These are phyloP conservation scores for Aspergillus sp. DNA, from an alignment of 2,329 filamentous ascomycete species.

Conservation along the genomic window DNA sequence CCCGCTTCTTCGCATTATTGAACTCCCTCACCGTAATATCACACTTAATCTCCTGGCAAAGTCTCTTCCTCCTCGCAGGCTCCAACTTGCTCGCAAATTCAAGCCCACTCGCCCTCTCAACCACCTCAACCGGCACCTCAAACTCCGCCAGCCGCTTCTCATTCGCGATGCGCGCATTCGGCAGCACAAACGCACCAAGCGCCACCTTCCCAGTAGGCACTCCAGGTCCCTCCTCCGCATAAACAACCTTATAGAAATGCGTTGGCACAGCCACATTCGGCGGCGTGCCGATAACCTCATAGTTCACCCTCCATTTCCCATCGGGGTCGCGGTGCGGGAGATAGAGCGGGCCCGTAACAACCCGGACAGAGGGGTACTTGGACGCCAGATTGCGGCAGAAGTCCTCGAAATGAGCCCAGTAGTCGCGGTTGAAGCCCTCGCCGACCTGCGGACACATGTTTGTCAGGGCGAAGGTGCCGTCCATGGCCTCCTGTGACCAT, in stretches of 20 bases:
- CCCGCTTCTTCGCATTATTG: conserved; percentile 55
- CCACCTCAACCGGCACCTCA: conserved; percentile 88
- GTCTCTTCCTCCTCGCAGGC: conserved; percentile 66
- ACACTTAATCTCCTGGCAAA: conserved; percentile 87
- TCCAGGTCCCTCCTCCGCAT: conserved; percentile 75
- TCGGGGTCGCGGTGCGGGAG: conserved; percentile 83
- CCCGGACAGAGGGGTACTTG: conserved; percentile 80
- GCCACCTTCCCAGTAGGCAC: conserved; percentile 70
- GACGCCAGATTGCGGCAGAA: conserved; percentile 84
- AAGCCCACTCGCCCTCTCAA: conserved; percentile 87
- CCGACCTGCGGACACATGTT: conserved; percentile 99
- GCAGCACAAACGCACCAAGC: conserved; percentile 89
- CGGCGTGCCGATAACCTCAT: conserved; percentile 92
- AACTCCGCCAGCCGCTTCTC: conserved; percentile 85
- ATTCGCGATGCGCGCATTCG: conserved; percentile 86
- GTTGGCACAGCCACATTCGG: conserved; percentile 95
- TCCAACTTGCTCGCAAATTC: conserved; percentile 86
- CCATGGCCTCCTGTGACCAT: conserved; percentile 92
- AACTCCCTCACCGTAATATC: conserved; percentile 81
- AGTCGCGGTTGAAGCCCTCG: conserved; percentile 97
- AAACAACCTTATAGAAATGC: conserved; percentile 99
- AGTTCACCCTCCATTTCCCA: conserved; percentile 91
- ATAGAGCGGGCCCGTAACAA: conserved; percentile 93
- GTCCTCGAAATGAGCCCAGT: conserved; percentile 98
- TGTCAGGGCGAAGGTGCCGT: conserved; percentile 86